Evolutionary conservation across 108 stramenopile species (phyloP).

Genomic region (Fragilaria radians): DNA sequence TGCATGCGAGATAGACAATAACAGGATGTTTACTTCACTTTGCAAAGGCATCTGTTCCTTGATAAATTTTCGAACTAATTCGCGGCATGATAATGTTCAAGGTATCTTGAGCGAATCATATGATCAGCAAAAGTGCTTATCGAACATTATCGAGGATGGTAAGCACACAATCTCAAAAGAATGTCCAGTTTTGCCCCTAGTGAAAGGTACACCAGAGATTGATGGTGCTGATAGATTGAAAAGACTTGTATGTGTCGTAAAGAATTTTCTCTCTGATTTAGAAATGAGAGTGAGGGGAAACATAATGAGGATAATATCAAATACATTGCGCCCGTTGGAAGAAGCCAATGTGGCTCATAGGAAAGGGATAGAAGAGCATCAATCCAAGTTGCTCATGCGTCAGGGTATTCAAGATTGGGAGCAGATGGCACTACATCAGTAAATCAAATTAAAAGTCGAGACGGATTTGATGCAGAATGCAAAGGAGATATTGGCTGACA

Average conservation of each 20-base stretch:
- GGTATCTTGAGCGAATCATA: slow-evolving; percentile 29
- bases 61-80: too few species aligned
- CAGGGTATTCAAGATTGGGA: slow-evolving; percentile 18
- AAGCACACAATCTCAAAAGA: neutral
- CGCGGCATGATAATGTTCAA: slow-evolving; percentile 34
- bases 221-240: neutral
- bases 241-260: neutral
- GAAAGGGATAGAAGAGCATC: slow-evolving; percentile 23
- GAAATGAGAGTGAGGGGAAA: slow-evolving; percentile 47
- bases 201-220: neutral
- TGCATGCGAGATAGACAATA: too few species aligned
- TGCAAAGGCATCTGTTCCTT: too few species aligned
- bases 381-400: slow-evolving; percentile 27
- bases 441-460: slow-evolving; percentile 54
- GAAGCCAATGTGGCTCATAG: slow-evolving; percentile 27
- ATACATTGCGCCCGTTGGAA: slow-evolving; percentile 22
- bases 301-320: slow-evolving; percentile 59
- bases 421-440: slow-evolving; percentile 36
- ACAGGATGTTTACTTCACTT: too few species aligned
- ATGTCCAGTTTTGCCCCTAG: neutral
- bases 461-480: slow-evolving; percentile 58
- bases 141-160: neutral
- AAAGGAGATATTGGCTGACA: slow-evolving; percentile 41
- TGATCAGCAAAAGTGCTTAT: slow-evolving; percentile 23
- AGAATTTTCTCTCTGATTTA: slow-evolving; percentile 8